Evolutionary conservation across 1,139 yeast genomes (phyloP).

Genomic region (Saccharomyces hybrid): DNA sequence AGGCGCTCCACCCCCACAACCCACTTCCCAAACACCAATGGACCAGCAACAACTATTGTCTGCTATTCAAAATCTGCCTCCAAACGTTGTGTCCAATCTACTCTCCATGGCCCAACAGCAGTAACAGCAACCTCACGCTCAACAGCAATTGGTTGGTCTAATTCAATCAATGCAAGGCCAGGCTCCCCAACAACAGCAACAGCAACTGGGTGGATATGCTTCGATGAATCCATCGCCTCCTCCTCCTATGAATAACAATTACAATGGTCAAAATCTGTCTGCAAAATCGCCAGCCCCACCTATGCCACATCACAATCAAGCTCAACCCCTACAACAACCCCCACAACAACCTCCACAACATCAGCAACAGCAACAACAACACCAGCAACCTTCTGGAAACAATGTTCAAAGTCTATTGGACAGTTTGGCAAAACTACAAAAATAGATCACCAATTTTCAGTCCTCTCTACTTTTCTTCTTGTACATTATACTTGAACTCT

Average conservation of each 20-base stretch:
- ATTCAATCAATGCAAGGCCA: conserved; percentile 25
- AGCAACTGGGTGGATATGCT: conserved; percentile 7
- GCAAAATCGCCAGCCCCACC: conserved; percentile 3
- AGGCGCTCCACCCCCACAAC: conserved; percentile 24
- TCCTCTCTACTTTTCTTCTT: not conserved
- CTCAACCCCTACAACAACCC: not conserved
- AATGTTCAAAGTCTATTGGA: conserved; percentile 34
- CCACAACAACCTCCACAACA: conserved; percentile 14
- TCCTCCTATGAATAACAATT: conserved; percentile 1
- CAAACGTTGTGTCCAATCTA: conserved; percentile 44
- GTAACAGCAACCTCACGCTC: conserved; percentile 28
- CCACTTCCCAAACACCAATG: conserved; percentile 22
- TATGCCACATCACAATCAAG: conserved; percentile 3
- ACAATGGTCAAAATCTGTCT: not conserved
- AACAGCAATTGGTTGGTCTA: conserved; percentile 25
- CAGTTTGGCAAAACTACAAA: conserved; percentile 33
- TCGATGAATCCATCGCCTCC: conserved; percentile 3
- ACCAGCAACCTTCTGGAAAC: conserved; percentile 20
- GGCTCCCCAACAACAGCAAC: conserved; percentile 10
- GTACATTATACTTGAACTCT: not conserved
- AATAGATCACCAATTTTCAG: conserved; percentile 10
- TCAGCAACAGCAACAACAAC: conserved; percentile 9
- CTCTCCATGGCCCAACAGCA: conserved; percentile 38
- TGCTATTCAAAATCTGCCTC: conserved; percentile 44
- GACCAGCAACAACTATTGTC: conserved; percentile 32